phyloP scores from a whole-genome alignment of 768 basidiomycete genomes.

The Cystofilobasidium bisporidii region DNA sequence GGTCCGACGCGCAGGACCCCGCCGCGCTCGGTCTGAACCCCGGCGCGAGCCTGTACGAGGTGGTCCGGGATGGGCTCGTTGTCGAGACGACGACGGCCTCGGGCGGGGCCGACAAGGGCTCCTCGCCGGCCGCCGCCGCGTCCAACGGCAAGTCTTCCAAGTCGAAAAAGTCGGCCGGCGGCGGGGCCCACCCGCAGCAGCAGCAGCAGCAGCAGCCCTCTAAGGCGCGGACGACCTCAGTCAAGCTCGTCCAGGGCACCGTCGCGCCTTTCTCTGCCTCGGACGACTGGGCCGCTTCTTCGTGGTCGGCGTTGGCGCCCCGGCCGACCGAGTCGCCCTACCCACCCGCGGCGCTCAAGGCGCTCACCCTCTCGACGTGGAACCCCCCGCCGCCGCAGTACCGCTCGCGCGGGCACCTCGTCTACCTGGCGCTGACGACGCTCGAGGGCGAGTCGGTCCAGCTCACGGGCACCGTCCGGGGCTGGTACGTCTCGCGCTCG shows the following conservation, averaged over 20 bases:
- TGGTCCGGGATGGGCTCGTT: conserved; percentile 39
- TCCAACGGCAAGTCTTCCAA: conserved; percentile 19
- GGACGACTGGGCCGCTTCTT: conserved; percentile 28
- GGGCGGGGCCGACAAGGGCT: not conserved
- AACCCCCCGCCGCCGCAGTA: conserved; percentile 44
- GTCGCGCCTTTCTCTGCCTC: conserved; percentile 36
- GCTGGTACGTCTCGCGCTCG: conserved; percentile 42
- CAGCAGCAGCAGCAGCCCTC: conserved; percentile 3
- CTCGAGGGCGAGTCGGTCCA: conserved; percentile 43
- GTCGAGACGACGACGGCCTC: conserved; percentile 32
- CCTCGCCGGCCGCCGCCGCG: not conserved
- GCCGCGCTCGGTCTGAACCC: conserved; percentile 35
- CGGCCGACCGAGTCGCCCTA: conserved; percentile 32
- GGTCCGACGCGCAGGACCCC: conserved; percentile 49
- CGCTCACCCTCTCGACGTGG: conserved; percentile 42
- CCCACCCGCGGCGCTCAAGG: conserved; percentile 36
- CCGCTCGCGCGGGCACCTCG: conserved; percentile 42
- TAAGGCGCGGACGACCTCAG: not conserved
- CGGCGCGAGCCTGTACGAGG: conserved; percentile 38
- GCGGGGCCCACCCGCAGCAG: too few relatives aligned
- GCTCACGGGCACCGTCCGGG: conserved; percentile 41
- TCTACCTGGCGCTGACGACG: conserved; percentile 42
- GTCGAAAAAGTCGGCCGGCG: conserved; percentile 6
- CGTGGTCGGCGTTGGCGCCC: conserved; percentile 29
- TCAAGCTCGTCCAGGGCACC: conserved; percentile 14